Base-by-base conservation (phyloP, 805 yeast genomes). In the Brettanomyces bruxellensis region DNA sequence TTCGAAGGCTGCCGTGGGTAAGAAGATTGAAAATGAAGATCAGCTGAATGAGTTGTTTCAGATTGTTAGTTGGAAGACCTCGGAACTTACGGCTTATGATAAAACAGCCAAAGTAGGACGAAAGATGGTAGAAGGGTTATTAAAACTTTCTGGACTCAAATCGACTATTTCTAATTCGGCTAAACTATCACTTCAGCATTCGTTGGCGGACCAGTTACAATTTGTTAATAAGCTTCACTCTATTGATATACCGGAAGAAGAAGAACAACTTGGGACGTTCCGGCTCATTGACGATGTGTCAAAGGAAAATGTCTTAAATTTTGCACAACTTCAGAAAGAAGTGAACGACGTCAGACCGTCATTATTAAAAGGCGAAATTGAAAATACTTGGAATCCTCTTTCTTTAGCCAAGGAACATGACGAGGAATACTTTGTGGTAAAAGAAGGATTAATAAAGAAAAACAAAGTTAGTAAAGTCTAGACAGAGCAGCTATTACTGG, bases 111-210 rank as follows among this genome's bases (percentile, higher is more conserved):
- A 28, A 28, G 32, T 28, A 28, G 32, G 32, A 23, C 36, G 45
- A 5, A 42, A 45, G 6, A 38, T 57, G 30, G 38, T 65, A 4
- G 39, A 47, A 25, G 73, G 66, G 38, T 54, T 79, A 41, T 53
- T 76, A 32, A 65, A 66, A 37, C 56, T 79, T 22, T 72, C 83
- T 0, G 84, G 85, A 0, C 52, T 80, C 4, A 67, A 72, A 3
- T 53, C 62, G 8, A 48, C 53, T 5, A 46, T 66, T 9, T 25
- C 61, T 4, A 45, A 45, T 0, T 56, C 54, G 3, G 66, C 70
- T 35, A 60, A 67, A 23, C 47, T 50, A 3, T 53, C 53, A 28
- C 59, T 74, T 38, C 59, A 64, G 12, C 40, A 47, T 0, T 66
- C 70, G 1, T 55, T 79, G 42, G 63, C 65, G 36, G 70, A 70